Evolutionary conservation across 2,329 filamentous ascomycete genomes (phyloP).

Genomic region (Aspergillus sp.): DNA sequence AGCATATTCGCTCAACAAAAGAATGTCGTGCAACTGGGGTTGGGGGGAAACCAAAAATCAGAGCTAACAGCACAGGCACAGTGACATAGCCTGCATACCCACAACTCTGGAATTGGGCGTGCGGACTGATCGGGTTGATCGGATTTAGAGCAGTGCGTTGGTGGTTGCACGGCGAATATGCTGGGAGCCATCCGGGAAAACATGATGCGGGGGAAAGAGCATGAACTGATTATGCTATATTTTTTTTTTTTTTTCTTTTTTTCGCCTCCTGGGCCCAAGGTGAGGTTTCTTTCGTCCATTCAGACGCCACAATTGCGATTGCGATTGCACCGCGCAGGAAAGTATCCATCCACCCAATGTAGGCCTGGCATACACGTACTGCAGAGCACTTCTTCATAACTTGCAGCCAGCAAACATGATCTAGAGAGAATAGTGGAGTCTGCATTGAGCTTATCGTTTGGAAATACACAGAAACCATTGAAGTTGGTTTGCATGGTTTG

Average conservation of each 20-base stretch:
- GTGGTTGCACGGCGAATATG: conserved; percentile 4
- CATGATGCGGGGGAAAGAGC: neutral
- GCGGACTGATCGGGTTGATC: neutral
- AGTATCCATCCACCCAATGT: neutral
- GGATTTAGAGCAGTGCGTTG: neutral
- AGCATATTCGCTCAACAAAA: neutral
- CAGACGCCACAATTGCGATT: neutral
- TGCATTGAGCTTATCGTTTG: conserved; percentile 8
- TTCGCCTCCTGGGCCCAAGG: neutral
- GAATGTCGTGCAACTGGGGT: neutral
- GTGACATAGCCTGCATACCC: neutral
- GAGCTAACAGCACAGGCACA: neutral
- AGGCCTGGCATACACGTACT: neutral
- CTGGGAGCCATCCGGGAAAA: conserved; percentile 4
- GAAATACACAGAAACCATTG: neutral
- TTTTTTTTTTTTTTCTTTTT: neutral
- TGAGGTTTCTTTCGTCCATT: neutral
- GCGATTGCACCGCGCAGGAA: neutral
- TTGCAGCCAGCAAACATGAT: neutral
- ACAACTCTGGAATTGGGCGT: neutral
- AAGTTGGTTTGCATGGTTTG: neutral
- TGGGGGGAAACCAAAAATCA: neutral
- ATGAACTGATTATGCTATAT: neutral
- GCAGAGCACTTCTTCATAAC: neutral
- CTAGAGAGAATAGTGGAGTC: neutral